A percentile compares a stretch with the other conserved stretches of the same genome.
These are phyloP conservation scores for Trypanosoma avium DNA, from an alignment of 208 protist species.

Conservation along the genomic window DNA sequence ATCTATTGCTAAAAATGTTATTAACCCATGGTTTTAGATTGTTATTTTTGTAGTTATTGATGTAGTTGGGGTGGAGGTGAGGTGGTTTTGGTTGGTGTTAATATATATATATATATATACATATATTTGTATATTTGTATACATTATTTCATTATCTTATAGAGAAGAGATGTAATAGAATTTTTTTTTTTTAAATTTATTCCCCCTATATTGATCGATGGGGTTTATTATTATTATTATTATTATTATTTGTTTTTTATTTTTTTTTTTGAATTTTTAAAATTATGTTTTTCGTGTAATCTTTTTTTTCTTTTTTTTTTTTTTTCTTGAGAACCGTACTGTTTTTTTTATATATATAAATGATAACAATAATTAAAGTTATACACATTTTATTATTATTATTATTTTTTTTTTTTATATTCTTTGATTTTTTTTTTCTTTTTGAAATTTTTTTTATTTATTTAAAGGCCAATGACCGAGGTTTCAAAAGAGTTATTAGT, in stretches of 20 bases:
- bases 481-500: conserved; percentile 34
- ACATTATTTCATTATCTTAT: not conserved
- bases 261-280: too few species aligned
- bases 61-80: not conserved
- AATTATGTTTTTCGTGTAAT: too few species aligned
- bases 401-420: conserved; percentile 2
- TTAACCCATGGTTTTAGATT: conserved; percentile 58
- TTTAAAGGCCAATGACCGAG: not conserved
- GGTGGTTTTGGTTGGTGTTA: not conserved
- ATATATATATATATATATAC: conserved; percentile 9
- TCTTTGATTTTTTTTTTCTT: not conserved
- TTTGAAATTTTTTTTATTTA: conserved; percentile 7
- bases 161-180: not conserved
- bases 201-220: conserved; percentile 25
- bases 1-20: conserved; percentile 31
- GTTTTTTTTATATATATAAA: too few species aligned
- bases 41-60: not conserved
- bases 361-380: too few species aligned
- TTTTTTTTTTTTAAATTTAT: conserved; percentile 3
- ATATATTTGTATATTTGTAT: not conserved
- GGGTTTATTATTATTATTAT: too few species aligned
- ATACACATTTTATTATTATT: not conserved
- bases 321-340: too few species aligned
- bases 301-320: too few species aligned
- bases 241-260: too few species aligned